Base-by-base conservation (phyloP, 2,329 filamentous ascomycete genomes). In the Lecanicillium sp. region DNA sequence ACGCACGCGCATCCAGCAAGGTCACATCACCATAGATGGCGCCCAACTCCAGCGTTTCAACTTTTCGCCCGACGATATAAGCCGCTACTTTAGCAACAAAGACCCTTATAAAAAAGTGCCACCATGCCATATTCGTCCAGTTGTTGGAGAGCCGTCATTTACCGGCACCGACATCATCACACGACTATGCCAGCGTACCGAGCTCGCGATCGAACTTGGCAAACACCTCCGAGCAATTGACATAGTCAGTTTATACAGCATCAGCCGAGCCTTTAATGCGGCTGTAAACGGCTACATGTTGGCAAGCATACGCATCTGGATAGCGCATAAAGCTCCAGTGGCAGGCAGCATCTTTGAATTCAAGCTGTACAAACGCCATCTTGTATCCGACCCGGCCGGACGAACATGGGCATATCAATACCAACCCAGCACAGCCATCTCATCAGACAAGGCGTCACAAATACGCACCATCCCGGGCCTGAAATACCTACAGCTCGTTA, bases 401-500 rank as follows among this genome's bases (percentile, higher is more conserved):
- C 62, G 68, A 16, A 65, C 60, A 4, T 62, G 63, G 43, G 52
- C 19, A 5, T 47, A 50, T 15, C 45, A 50, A 37, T 43, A 48
- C 38, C n/a, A 17, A 41, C 6, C 37, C 13, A 38, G 39, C 20
- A 42, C 34, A 12, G 4, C 4, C 15, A 11, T 12, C 4, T 16
- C 20, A 28, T 28, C 32, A 3, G 13, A 45, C 34, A 29, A 42
- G 35, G 36, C 47, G 13, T 48, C 54, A 4, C 43, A 62, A 20
- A 54, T 67, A 19, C 76, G 69, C 33, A 58, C 58, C 16, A 69
- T 84, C 2, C 83, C 84, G 0, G 70, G 73, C 7, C 63, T 90
- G 34, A 64, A 65, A 32, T 92, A 83, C 72, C 65, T 86, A 6
- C 67, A 73, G 41, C 79, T 90, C 71, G 67, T 86, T 1, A 56